Base-by-base conservation (phyloP, 2,329 filamentous ascomycete genomes). In the Calonectria honghensis region DNA sequence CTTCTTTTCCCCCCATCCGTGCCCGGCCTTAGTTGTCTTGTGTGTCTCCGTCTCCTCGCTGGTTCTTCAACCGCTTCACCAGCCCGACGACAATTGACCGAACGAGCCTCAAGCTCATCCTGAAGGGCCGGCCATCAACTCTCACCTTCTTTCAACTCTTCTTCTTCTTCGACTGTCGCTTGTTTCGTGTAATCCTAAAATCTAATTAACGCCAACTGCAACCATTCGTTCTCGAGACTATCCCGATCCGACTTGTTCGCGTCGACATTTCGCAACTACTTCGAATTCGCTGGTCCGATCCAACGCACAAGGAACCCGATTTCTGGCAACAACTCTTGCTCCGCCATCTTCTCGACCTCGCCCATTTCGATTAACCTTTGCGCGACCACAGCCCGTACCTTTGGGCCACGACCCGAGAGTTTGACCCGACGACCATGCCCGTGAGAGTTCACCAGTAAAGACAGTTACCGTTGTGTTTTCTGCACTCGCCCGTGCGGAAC, bases 301-400 rank as follows among this genome's bases (percentile, higher is more conserved):
- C 73, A 77, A 77, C 72, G 73, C 76, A 69, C 72, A 48, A 66
- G 77, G 78, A 80, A 75, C 52, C 75, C 35, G 37, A 70, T 80
- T 85, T 83, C 83, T 81, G 81, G 78, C 81, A 83, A 83, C 81
- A 76, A 79, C 79, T 78, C 77, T 81, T 73, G 76, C 75, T 74
- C 74, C 74, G 73, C 76, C 72, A 83, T 76, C 78, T 82, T 76
- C 77, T 82, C 66, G 24, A 41, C 13, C 27, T 68, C 59, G 59
- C 72, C 59, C 24, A 41, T 48, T 57, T 32, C 20, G 32, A 41
- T 63, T 61, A 61, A 66, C 45, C n/a, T n/a, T 41, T 37, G 18
- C 57, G 32, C 73, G 77, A 74, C 74, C 63, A 74, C 72, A 74
- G 65, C 32, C 69, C 66, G 64, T 27, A 37, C 24, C 54, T n/a